phyloP scores from a whole-genome alignment of 83 land plant species.

The Thuja plicata region DNA sequence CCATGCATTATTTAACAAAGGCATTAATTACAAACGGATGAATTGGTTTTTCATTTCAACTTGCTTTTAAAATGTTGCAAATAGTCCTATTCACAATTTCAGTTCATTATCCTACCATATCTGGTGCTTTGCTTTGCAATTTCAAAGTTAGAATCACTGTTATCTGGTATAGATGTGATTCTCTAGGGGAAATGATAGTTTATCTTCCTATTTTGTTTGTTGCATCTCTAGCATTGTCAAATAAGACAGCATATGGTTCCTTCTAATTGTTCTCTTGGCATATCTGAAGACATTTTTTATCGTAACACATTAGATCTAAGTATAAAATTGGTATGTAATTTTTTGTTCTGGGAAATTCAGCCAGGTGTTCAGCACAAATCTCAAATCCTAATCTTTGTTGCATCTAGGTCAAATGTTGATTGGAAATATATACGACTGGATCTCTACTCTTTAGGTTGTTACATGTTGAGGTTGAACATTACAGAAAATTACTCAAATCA shows the following conservation, averaged over 20 bases:
- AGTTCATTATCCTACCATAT: background rate
- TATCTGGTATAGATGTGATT: background rate
- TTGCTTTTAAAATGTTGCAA: background rate
- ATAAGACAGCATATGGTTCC: background rate
- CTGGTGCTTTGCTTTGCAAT: background rate
- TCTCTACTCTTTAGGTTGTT: slow-evolving; percentile 7
- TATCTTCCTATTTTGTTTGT: background rate
- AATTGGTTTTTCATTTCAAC: background rate
- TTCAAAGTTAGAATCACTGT: background rate
- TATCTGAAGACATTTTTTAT: background rate
- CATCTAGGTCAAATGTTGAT: background rate
- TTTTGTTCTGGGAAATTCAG: background rate
- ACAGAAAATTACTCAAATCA: background rate
- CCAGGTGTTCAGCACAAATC: background rate
- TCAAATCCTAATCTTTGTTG: background rate
- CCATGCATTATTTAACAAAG: background rate
- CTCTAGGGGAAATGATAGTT: background rate
- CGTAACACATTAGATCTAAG: background rate
- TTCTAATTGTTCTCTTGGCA: background rate
- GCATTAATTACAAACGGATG: background rate
- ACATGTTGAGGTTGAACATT: background rate
- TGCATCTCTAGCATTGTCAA: background rate
- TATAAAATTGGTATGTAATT: background rate
- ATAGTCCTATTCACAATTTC: background rate
- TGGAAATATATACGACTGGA: slow-evolving; percentile 10